These are phyloP conservation scores for Boletus holoroseus DNA, from an alignment of 1,284 basidiomycete genomes.

Conservation along the genomic window DNA sequence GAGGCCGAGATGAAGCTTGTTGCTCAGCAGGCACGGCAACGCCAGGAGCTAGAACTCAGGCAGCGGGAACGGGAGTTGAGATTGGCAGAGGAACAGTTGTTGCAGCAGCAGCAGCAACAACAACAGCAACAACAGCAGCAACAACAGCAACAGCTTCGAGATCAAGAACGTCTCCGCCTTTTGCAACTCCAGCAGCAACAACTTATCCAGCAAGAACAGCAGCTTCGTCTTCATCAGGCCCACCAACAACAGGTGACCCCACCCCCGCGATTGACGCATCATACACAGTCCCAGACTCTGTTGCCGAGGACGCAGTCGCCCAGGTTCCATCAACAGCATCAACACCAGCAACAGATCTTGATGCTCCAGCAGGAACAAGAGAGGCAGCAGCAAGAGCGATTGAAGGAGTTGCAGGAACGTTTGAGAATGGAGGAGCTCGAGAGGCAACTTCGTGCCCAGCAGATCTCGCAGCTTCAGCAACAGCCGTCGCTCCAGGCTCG, in stretches of 20 bases:
- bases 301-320: constrained; percentile 67
- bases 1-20: constrained; percentile 82
- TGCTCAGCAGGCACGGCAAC: constrained; percentile 43
- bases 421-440: constrained; percentile 57
- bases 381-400: constrained; percentile 40
- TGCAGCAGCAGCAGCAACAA: constrained; percentile 35
- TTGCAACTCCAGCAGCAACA: constrained; percentile 39
- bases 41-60: constrained; percentile 35
- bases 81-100: constrained; percentile 38
- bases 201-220: constrained; percentile 34
- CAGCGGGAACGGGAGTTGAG: constrained; percentile 34
- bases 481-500: constrained; percentile 40
- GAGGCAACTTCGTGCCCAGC: constrained; percentile 49
- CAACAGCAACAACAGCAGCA: constrained; percentile 34
- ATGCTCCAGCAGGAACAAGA: constrained; percentile 57
- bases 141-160: constrained; percentile 34
- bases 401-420: constrained; percentile 55
- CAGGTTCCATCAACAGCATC: constrained; percentile 60
- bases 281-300: constrained; percentile 37
- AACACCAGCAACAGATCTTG: constrained; percentile 62
- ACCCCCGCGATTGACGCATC: constrained; percentile 55
- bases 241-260: constrained; percentile 51
- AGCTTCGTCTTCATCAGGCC: constrained; percentile 37
- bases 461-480: constrained; percentile 47
- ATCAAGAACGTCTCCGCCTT: constrained; percentile 38